A percentile compares a stretch with the other conserved stretches of the same genome.
Conservation (phyloP, 179 eudicot genomes). For the Beta macrorhiza region DNA sequence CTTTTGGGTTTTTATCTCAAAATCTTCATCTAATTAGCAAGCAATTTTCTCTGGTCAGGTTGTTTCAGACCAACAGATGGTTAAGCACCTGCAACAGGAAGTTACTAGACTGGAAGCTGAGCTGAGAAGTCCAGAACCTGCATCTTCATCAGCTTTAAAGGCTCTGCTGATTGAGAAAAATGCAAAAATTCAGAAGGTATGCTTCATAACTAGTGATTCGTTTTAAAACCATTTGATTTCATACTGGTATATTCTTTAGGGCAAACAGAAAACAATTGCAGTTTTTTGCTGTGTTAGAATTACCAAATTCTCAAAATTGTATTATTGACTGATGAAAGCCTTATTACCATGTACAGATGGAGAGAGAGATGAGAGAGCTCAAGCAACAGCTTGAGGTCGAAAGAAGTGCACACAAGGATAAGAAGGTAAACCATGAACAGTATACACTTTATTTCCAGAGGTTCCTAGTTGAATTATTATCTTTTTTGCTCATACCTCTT, state of each 20-base stretch:
- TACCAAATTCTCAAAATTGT: background rate
- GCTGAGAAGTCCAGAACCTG: constrained; percentile 77
- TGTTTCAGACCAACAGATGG: constrained; percentile 75
- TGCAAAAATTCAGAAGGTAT: constrained; percentile 77
- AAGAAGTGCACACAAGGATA: constrained; percentile 65
- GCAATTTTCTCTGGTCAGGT: constrained; percentile 47
- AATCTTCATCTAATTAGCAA: constrained; percentile 13
- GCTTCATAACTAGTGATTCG: background rate
- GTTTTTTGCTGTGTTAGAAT: background rate
- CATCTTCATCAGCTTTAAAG: constrained; percentile 49
- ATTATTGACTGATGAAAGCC: constrained; percentile 7
- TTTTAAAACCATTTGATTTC: background rate
- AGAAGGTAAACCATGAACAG: constrained; percentile 45
- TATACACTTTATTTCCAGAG: background rate
- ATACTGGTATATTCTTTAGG: background rate
- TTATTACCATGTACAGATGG: constrained; percentile 53
- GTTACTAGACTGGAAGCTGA: constrained; percentile 96
- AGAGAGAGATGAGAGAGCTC: constrained; percentile 77
- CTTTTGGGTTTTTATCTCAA: background rate
- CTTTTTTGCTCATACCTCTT: constrained; percentile 16
- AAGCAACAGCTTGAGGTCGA: constrained; percentile 77
- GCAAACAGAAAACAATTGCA: background rate
- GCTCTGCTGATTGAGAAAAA: constrained; percentile 71
- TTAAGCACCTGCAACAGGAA: constrained; percentile 81
- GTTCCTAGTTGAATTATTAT: background rate